phyloP scores from a whole-genome alignment of 2,329 filamentous ascomycete species.

The Diaporthe sp. region DNA sequence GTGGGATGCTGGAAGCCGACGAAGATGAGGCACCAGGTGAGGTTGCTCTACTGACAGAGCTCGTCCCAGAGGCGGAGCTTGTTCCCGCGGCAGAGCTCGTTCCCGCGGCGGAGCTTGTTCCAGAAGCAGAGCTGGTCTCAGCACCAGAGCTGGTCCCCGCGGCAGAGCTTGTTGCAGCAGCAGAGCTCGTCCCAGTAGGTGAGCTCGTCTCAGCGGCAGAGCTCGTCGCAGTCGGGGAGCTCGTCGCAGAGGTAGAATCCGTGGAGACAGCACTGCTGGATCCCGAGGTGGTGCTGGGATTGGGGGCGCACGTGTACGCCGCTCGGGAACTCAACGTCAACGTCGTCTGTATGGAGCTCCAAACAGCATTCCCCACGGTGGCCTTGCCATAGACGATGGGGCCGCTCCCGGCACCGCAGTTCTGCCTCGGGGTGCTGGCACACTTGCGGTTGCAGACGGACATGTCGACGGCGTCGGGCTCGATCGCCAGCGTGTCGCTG shows the following conservation, averaged over 20 bases:
- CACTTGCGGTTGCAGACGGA: constrained; percentile 4
- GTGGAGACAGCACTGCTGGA: neutral
- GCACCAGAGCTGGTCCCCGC: neutral
- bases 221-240: neutral
- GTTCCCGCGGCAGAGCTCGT: neutral
- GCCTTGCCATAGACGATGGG: constrained; percentile 4
- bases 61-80: neutral
- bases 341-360: neutral
- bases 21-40: neutral
- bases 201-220: neutral
- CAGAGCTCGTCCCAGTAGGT: neutral
- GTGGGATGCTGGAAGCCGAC: neutral
- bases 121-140: neutral
- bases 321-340: neutral
- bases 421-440: neutral
- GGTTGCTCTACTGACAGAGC: neutral
- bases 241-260: neutral
- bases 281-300: neutral
- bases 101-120: neutral
- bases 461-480: neutral
- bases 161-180: neutral
- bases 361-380: neutral
- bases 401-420: neutral
- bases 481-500: neutral
- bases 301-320: neutral